Evolutionary conservation across 768 basidiomycete species (phyloP).

Genomic region (Tremella yokohamensis): DNA sequence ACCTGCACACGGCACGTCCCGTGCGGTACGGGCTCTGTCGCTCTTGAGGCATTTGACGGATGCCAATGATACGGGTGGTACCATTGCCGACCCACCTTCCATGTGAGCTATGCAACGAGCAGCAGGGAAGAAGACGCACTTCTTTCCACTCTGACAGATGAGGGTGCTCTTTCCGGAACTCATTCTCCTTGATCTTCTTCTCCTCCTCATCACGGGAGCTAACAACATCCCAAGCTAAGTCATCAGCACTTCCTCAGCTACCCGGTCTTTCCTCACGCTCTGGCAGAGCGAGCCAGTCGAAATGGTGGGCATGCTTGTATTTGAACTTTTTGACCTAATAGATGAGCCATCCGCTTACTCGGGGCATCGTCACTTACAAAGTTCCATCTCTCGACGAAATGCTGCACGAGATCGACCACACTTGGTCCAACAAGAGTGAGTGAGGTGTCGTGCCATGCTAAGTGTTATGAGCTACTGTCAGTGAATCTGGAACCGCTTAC

Average conservation of each 20-base stretch:
- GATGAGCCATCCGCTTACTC: neutral
- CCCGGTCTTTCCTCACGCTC: constrained; percentile 28
- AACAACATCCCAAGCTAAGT: constrained; percentile 45
- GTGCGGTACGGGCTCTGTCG: constrained; percentile 43
- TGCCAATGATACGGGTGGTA: constrained; percentile 51
- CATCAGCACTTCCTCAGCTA: constrained; percentile 6
- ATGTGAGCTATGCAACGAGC: neutral
- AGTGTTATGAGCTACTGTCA: neutral
- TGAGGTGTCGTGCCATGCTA: constrained; percentile 82
- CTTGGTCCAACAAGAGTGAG: constrained; percentile 59
- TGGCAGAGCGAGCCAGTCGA: constrained; percentile 51
- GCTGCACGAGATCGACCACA: constrained; percentile 86
- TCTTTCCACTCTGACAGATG: constrained; percentile 49
- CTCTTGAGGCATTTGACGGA: constrained; percentile 41
- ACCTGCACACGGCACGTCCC: constrained; percentile 53
- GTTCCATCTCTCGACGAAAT: constrained; percentile 82
- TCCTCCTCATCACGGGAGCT: constrained; percentile 28
- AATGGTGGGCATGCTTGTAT: constrained; percentile 49
- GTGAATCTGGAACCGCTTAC: constrained; percentile 25
- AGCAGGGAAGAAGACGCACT: constrained; percentile 14
- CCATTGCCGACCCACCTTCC: constrained; percentile 39
- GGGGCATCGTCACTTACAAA: constrained; percentile 22
- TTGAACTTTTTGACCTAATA: constrained; percentile 67
- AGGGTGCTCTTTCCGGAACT: constrained; percentile 48
- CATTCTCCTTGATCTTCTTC: constrained; percentile 31